These are phyloP conservation scores for Thymus quinquecostatus DNA, from an alignment of 257 asterid genomes.

Conservation along the genomic window DNA sequence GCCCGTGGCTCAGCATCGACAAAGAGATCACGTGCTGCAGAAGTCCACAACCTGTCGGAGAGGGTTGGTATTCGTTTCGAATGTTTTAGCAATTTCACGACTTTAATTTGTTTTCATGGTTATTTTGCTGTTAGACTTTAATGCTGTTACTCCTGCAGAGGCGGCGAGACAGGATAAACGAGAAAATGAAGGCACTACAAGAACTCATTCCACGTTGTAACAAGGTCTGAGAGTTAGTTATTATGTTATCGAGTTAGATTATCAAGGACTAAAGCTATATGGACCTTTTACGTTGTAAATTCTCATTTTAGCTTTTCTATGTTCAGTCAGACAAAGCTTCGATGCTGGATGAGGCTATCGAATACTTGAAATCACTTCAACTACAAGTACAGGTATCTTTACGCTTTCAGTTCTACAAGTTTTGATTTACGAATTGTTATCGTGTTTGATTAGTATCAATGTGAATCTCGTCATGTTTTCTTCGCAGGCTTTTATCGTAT, in stretches of 20 bases:
- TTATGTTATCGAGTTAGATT: neutral
- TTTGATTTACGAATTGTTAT: neutral
- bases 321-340: constrained; percentile 86
- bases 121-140: constrained; percentile 9
- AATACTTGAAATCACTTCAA: constrained; percentile 78
- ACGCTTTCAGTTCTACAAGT: neutral
- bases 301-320: constrained; percentile 20
- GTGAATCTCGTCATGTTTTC: neutral
- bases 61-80: constrained; percentile 41
- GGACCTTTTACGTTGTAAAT: neutral
- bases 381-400: constrained; percentile 75
- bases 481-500: neutral
- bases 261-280: neutral
- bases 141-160: constrained; percentile 48
- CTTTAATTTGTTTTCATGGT: neutral
- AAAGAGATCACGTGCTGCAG: constrained; percentile 80
- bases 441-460: neutral
- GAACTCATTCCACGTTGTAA: constrained; percentile 93
- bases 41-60: constrained; percentile 80
- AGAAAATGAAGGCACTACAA: constrained; percentile 75
- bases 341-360: constrained; percentile 86
- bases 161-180: constrained; percentile 91
- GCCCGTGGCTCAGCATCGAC: constrained; percentile 57
- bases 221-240: constrained; percentile 50
- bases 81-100: neutral